Conservation (phyloP, 805 yeast species). For the Cyberlindnera americana region DNA sequence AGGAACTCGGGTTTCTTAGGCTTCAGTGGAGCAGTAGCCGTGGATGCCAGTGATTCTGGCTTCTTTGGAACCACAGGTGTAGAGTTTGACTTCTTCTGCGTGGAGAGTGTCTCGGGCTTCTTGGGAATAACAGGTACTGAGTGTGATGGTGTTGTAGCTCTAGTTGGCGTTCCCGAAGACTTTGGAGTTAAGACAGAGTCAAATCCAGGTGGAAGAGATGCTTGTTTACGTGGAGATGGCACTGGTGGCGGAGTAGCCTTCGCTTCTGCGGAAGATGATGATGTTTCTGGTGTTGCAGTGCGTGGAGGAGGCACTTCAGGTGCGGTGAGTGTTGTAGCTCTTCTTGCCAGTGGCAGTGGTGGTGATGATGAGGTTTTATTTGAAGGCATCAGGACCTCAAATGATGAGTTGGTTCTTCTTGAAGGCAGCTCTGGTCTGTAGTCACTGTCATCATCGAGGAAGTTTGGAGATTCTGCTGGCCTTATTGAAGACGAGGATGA, state of each 20-base stretch:
- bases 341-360: conserved; percentile 18
- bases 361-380: conserved; percentile 19
- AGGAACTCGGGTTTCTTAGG: conserved; percentile 8
- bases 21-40: conserved; percentile 2
- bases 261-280: conserved; percentile 4
- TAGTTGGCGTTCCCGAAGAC: conserved; percentile 25
- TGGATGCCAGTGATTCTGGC: conserved; percentile 9
- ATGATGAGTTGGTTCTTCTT: conserved; percentile 9
- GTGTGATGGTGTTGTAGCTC: conserved; percentile 14
- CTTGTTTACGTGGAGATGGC: conserved; percentile 30
- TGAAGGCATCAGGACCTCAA: conserved; percentile 20
- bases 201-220: conserved; percentile 36
- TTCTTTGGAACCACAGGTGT: conserved; percentile 10
- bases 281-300: conserved; percentile 6
- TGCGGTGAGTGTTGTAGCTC: conserved; percentile 4
- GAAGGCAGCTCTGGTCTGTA: conserved; percentile 20
- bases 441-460: conserved; percentile 22
- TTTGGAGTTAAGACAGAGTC: conserved; percentile 33
- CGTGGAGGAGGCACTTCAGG: conserved; percentile 19
- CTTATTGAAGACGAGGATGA: background rate
- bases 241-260: conserved; percentile 29
- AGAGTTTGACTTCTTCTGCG: background rate
- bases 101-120: background rate
- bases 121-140: conserved; percentile 12
- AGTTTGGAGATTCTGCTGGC: conserved; percentile 18